Evolutionary conservation across 73 alveolate genomes (phyloP), one percentile per base, ranked within the genome.

Genomic region (Durusdinium trenchii): DNA sequence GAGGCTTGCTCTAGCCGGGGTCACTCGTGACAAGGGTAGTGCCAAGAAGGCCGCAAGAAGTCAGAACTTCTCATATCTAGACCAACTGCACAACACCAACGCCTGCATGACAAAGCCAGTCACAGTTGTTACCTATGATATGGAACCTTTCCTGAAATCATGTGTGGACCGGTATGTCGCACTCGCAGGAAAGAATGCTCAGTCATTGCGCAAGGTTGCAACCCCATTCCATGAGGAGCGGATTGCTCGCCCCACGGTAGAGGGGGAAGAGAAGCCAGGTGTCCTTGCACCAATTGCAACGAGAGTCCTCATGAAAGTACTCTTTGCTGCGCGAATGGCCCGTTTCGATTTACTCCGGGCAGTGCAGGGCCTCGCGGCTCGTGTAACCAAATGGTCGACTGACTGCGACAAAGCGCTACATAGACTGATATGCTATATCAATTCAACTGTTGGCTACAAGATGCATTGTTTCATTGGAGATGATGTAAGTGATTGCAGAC

Each of bases 131-230:
- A 23, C 50, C 36, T 84, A 52, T 23, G 94, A 84, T 78, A 84
- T 84, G 94, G 6, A 40, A 35, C 71, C 94, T 3, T 84, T 84
- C 76, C 42, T 84, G 14, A 36, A 84, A 50, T 54, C 67, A n/a
- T 51, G 76, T 38, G 52, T 84, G 16, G 78, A 30, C 36, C 42
- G 92, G 35, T 81, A 81, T 32, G 16, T 45, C 30, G 23, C 64
- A 12, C 71, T 81, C 9, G 92, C 92, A 6, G 30, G 30, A 7
- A 28, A 5, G 43, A 62, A 78, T 46, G 62, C 20, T 9, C 10
- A 69, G 46, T 35, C 82, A 18, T 35, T 69, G 46, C 14, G 7
- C 14, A 16, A 26, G 12, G 82, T 35, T 35, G n/a, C 82, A 26
- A 69, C 82, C 28, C 82, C 82, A 9, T 69, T 69, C 43, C 82